Conservation (phyloP, 495 filamentous ascomycete species). For the Tuber indicum region DNA sequence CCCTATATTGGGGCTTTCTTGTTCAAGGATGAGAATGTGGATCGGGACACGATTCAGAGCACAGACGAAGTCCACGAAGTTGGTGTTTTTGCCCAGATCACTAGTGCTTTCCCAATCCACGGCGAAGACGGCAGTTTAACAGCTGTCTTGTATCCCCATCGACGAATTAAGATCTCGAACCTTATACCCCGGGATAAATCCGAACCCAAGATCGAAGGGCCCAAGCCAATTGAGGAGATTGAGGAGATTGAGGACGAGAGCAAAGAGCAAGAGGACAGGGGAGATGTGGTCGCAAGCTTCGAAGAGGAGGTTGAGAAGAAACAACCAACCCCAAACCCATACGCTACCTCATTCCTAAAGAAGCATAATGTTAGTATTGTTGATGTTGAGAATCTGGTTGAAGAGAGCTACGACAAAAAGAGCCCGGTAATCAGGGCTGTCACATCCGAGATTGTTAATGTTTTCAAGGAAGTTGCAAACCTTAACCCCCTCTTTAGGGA, state of each 20-base stretch:
- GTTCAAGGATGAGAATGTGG: slow-evolving; percentile 90
- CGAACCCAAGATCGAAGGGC: slow-evolving; percentile 40
- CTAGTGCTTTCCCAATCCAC: slow-evolving; percentile 81
- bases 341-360: slow-evolving; percentile 82
- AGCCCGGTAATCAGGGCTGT: slow-evolving; percentile 78
- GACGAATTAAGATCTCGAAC: slow-evolving; percentile 81
- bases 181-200: slow-evolving; percentile 57
- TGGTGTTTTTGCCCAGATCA: slow-evolving; percentile 96
- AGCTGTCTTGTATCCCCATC: slow-evolving; percentile 90
- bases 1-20: slow-evolving; percentile 96
- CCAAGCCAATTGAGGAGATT: slow-evolving; percentile 52
- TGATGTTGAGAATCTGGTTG: slow-evolving; percentile 83
- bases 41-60: slow-evolving; percentile 83
- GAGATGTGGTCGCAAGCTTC: slow-evolving; percentile 95
- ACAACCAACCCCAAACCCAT: slow-evolving; percentile 49
- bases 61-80: slow-evolving; percentile 86
- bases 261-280: slow-evolving; percentile 59
- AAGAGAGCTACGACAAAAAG: slow-evolving; percentile 85
- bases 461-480: slow-evolving; percentile 91
- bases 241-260: slow-evolving; percentile 49
- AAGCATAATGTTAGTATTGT: slow-evolving; percentile 88
- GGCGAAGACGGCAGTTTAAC: slow-evolving; percentile 74
- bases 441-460: slow-evolving; percentile 94
- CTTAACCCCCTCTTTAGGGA: slow-evolving; percentile 95
- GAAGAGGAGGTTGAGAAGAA: slow-evolving; percentile 64